Evolutionary conservation across 441 rosid species (phyloP).

Genomic region (Isatis lusitanica): DNA sequence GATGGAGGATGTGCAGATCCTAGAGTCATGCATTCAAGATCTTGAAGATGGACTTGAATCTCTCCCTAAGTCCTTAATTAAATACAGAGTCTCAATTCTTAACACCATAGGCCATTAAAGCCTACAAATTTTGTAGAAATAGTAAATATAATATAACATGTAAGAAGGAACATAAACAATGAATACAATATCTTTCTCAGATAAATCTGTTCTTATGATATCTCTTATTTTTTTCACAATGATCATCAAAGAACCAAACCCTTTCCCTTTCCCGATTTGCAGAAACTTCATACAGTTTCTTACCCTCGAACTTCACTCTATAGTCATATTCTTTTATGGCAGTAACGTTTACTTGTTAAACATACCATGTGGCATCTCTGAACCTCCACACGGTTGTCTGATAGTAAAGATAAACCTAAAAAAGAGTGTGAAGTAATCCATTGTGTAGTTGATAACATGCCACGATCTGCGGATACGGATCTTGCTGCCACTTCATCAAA

Average conservation of each 20-base stretch:
- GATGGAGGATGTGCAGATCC: conserved; percentile 13
- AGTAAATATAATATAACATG: background rate
- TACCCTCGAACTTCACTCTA: background rate
- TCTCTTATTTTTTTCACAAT: background rate
- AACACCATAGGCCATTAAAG: conserved; percentile 17
- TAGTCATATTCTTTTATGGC: background rate
- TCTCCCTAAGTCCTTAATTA: conserved; percentile 35
- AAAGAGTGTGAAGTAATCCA: background rate
- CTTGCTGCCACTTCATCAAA: background rate
- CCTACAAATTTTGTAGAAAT: conserved; percentile 4
- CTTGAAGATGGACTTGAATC: conserved; percentile 37
- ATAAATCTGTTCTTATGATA: background rate
- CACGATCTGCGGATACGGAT: conserved; percentile 23
- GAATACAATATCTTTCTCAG: background rate
- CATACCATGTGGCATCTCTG: conserved; percentile 7
- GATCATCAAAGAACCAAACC: background rate
- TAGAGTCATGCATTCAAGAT: conserved; percentile 39
- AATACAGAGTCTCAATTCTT: conserved; percentile 34
- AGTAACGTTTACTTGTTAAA: background rate
- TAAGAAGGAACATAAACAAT: background rate
- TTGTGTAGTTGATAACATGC: conserved; percentile 2
- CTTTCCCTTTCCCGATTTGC: background rate
- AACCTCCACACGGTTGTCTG: background rate
- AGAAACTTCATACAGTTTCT: background rate
- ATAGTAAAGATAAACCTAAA: background rate